A percentile compares a stretch with the other conserved stretches of the same genome.
phyloP scores from a whole-genome alignment of 805 yeast species.

The Ogataea nakhonphanomensis region DNA sequence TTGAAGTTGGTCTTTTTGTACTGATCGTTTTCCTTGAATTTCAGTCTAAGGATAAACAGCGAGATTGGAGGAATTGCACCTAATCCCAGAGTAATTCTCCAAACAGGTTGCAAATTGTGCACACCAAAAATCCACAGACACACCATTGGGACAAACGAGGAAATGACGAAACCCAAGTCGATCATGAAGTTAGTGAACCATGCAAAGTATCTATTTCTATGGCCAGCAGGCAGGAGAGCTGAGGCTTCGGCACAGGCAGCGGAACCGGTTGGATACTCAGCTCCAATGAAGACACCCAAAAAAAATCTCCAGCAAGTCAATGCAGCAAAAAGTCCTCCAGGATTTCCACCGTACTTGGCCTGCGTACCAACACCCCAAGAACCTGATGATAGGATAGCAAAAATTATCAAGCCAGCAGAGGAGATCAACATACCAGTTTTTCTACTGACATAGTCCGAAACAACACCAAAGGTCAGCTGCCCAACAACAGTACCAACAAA shows the following conservation, averaged over 20 bases:
- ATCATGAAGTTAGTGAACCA: constrained; percentile 89
- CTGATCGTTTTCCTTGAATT: constrained; percentile 68
- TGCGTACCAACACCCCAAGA: constrained; percentile 72
- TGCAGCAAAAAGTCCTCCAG: constrained; percentile 78
- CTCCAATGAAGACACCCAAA: constrained; percentile 89
- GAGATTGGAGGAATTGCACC: constrained; percentile 87
- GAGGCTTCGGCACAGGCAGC: constrained; percentile 93
- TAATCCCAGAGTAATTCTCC: constrained; percentile 88
- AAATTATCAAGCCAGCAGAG: constrained; percentile 67
- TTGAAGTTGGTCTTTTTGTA: constrained; percentile 71
- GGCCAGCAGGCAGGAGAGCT: constrained; percentile 70
- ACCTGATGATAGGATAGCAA: constrained; percentile 77
- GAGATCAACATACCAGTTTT: constrained; percentile 81
- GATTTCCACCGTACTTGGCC: constrained; percentile 40
- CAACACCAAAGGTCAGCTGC: constrained; percentile 73
- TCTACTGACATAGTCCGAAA: constrained; percentile 78
- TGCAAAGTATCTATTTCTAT: constrained; percentile 82
- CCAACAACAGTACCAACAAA: constrained; percentile 92
- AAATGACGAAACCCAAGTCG: constrained; percentile 78
- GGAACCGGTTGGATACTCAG: constrained; percentile 92
- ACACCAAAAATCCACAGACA: constrained; percentile 76
- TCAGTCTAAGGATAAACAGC: constrained; percentile 72
- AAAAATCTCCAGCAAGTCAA: constrained; percentile 82
- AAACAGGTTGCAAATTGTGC: constrained; percentile 71
- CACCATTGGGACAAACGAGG: constrained; percentile 84